Evolutionary conservation across 352 stramenopile species (phyloP).

Genomic region (Globisporangium sylvaticum): DNA sequence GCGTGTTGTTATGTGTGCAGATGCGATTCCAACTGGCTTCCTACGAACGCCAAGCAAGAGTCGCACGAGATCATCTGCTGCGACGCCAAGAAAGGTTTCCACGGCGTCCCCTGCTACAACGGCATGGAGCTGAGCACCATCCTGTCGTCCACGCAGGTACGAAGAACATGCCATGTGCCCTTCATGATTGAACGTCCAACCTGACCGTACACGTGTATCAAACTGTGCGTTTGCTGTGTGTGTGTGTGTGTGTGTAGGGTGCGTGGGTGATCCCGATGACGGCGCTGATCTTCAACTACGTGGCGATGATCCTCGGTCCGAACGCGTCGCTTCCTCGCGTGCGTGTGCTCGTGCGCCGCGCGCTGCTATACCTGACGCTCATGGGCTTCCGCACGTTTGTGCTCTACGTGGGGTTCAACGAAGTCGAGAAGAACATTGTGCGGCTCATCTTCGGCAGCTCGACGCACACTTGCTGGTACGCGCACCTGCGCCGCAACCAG

Average conservation of each 20-base stretch:
- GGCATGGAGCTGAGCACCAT: conserved; percentile 58
- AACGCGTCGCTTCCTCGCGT: conserved; percentile 45
- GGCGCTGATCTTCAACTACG: conserved; percentile 65
- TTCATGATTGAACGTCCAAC: no score
- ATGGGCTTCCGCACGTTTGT: conserved; percentile 66
- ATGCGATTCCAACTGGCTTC: conserved; percentile 69
- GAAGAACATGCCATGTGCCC: no score
- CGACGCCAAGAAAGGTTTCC: conserved; percentile 23
- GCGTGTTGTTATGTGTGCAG: conserved; percentile 19
- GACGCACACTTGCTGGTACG: conserved; percentile 54
- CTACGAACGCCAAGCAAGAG: conserved; percentile 23
- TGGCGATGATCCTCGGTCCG: conserved; percentile 53
- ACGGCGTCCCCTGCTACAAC: conserved; percentile 50
- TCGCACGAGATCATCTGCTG: conserved; percentile 53
- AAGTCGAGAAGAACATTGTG: conserved; percentile 42
- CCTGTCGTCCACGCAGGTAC: conserved; percentile 38
- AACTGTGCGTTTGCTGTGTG: not conserved
- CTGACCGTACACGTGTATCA: no score
- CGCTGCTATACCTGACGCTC: conserved; percentile 48
- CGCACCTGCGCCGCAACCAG: conserved; percentile 42
- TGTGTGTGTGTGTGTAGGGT: conserved; percentile 32
- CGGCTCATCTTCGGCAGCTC: conserved; percentile 32
- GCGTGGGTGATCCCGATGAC: conserved; percentile 63
- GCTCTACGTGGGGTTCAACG: conserved; percentile 59
- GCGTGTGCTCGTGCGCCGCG: conserved; percentile 50